Base-by-base conservation (phyloP, 768 basidiomycete species). In the Xerocomellus chrysenteron region DNA sequence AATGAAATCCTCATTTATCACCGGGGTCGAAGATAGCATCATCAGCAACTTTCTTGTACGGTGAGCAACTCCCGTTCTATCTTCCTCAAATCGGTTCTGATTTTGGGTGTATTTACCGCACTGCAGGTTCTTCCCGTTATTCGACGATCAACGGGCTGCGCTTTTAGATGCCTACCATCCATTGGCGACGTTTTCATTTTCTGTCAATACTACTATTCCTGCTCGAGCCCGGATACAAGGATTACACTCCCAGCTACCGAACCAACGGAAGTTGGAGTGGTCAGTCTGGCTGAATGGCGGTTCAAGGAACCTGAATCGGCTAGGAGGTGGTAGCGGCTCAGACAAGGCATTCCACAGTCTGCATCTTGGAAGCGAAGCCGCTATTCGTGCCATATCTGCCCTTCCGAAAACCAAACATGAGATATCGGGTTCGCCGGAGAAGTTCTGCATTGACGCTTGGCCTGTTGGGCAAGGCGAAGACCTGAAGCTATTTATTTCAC, bases 151-250 rank as follows among this genome's bases (percentile, higher is more conserved):
- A 60, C 85, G 96, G 17, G 73, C 79, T 0, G 73, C 78, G 0
- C 80, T 98, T 7, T 65, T 82, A 16, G 78, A 87, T 45, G 92
- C 81, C 19, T 99, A 98, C 69, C 83, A 90, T 56, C 84, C 90
- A 1, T 75, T 82, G 12, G 90, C 95, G n/a, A 95, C 94, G 9
- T 94, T 98, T 69, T 97, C 94, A 1, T 90, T 87, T 69, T 89
- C 88, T 19, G 83, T 84, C 64, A 95, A 94, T 69, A 95, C 94
- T 2, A 69, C 82, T 7, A 89, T 95, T 58, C 92, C 92, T 5
- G 70, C 79, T 8, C 88, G 94, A 16, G 90, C 92, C 0, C 82
- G 90, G 46, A 77, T 90, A 45, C 81, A 87, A 67, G 87, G 86
- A 21, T 78, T 85, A 59, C 86, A 90, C 58, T 66, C 73, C 7